Base-by-base conservation (phyloP, 306 rosid genomes). In the Quercus aquifolioides region DNA sequence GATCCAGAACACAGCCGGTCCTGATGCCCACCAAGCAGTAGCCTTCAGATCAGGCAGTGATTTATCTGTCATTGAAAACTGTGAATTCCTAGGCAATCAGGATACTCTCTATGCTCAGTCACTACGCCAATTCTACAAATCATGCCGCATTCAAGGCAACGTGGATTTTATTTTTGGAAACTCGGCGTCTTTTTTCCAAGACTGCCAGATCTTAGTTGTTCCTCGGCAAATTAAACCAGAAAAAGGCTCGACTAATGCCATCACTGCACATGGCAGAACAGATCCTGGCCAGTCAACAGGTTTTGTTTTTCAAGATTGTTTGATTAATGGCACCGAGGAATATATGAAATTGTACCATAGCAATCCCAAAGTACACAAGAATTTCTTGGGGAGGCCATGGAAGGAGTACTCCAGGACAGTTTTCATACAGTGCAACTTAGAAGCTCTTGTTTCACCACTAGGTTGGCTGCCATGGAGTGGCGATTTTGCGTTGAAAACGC, bases 381-480 rank as follows among this genome's bases (percentile, higher is more conserved):
- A 87, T 83, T 95, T 59, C 88, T 83, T 95, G 87, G 99, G 99
- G 25, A 91, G 99, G 90, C 99, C 99, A 1, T 95, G 99, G 99
- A 95, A 93, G 87, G 87, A 83, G 80, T 95, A 83, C 67, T 89
- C 97, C 0, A 91, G 99, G 76, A 88, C 94, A 0, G 92, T 93
- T 78, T 90, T 85, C 75, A 69, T 95, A 9, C 64, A 82, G 4
- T 87, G 91, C 1, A n/a, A 12, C 1, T 38, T 95, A 63, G 98
- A 87, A 71, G 86, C 55, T 1, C 84, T 95, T 4, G 6, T 95
- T 20, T 54, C 83, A 0, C 86, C 92, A 0, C 52, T 80, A 19
- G 99, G 98, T 5, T 95, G 97, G 97, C 20, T 90, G 88, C 93
- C 95, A 13, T 93, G 98, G 98, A 72, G 52, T 11, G 94, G 88